Base-by-base conservation (phyloP, 1,139 yeast species). In the Insectozyma bohioensis region DNA sequence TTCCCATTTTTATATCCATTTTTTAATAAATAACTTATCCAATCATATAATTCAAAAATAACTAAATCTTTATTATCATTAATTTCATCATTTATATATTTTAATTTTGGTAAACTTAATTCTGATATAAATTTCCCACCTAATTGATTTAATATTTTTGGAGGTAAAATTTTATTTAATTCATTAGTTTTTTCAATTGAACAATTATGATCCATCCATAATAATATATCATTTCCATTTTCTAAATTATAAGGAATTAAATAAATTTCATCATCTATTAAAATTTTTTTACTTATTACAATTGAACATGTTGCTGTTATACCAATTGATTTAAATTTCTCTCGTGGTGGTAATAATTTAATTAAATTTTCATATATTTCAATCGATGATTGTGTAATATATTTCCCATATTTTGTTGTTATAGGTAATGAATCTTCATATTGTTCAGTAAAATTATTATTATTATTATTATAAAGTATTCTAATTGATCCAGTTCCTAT, bases 151-250 rank as follows among this genome's bases (percentile, higher is more conserved):
- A 0, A 48, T 34, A 24, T 31, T 1, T 26, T 27, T 2, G 37
- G 36, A 2, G 48, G 45, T n/a, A 58, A 40, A 2, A 10, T 31
- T 5, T 37, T 15, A 35, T 69, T 69, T 11, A 75, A 47, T n/a
- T 43, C 34, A 3, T 35, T 26, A 2, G 70, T 49, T 42, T 73
- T 69, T 3, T 43, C 32, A 1, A 34, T 40, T 5, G 78, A 56
- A 31, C 74, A 51, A n/a, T 61, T 58, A 44, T 31, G 16, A 13
- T 78, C 83, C 83, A 77, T 78, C 83, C 84, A 78, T 34, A 78
- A 58, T 5, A 78, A 58, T 2, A 77, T 60, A 45, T 75, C 75
- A 25, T 64, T 63, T 8, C 34, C 37, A 24, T 31, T 26, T 26
- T 25, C 33, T 12, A 47, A 42, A 16, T 50, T 51, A 31, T 51